These are phyloP conservation scores for Leccinellum luteum DNA, from an alignment of 768 basidiomycete species.

Conservation along the genomic window DNA sequence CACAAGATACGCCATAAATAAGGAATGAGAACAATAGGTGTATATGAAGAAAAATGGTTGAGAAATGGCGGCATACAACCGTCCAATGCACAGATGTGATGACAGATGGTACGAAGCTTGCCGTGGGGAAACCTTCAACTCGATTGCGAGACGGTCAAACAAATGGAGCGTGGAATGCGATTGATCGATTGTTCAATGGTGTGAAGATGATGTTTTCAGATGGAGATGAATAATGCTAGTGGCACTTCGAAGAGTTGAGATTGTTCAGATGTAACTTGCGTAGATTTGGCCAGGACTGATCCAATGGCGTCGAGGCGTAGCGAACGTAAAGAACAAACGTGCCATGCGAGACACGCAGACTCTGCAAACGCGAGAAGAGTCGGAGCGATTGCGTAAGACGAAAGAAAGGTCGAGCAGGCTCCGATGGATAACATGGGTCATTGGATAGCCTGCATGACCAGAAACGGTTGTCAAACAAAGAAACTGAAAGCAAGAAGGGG, in stretches of 20 bases:
- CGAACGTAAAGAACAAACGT: constrained; percentile 12
- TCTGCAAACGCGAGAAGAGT: constrained; percentile 11
- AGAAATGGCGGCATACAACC: constrained; percentile 23
- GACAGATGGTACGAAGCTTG: constrained; percentile 24
- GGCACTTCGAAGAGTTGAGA: constrained; percentile 14
- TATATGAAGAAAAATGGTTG: constrained; percentile 9
- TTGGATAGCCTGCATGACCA: constrained; percentile 10
- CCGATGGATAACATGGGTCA: background rate
- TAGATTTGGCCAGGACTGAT: constrained; percentile 12
- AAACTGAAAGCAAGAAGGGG: constrained; percentile 8
- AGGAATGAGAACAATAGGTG: constrained; percentile 14
- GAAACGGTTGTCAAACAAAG: constrained; percentile 1
- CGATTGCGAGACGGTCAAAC: constrained; percentile 26
- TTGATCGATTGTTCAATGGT: constrained; percentile 21
- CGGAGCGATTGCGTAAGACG: constrained; percentile 11
- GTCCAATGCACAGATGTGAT: constrained; percentile 30
- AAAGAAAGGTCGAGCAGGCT: constrained; percentile 2
- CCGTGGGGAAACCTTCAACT: constrained; percentile 6
- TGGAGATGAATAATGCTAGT: constrained; percentile 18
- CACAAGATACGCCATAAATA: constrained; percentile 34
- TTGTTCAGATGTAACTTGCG: constrained; percentile 8
- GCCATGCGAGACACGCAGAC: constrained; percentile 13
- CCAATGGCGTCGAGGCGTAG: constrained; percentile 15
- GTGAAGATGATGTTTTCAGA: constrained; percentile 20
- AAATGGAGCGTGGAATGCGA: constrained; percentile 31